Conservation (phyloP, 148 eudicot species). For the Rhododendron ferrugineum region DNA sequence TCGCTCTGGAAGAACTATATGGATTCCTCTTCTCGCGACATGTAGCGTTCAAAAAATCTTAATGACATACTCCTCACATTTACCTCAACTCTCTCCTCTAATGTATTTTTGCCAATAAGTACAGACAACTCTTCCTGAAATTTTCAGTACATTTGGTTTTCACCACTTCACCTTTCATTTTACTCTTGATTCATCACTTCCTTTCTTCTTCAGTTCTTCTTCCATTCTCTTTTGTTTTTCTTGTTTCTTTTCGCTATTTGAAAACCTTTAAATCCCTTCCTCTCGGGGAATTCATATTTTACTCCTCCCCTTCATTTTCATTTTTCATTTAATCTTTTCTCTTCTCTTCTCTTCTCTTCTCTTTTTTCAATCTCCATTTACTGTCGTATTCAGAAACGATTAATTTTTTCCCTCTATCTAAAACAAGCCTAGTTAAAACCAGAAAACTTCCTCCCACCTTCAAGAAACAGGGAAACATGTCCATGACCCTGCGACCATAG, state of each 20-base stretch:
- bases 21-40: not conserved
- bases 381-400: not conserved
- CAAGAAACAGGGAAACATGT: slow-evolving; percentile 32
- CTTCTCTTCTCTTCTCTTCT: not conserved
- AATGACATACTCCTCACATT: not conserved
- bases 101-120: not conserved
- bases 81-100: not conserved
- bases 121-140: not conserved
- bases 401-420: not conserved
- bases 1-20: slow-evolving; percentile 16
- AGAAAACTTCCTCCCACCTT: slow-evolving; percentile 33
- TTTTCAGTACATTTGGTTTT: not conserved
- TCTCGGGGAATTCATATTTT: not conserved
- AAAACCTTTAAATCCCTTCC: not conserved
- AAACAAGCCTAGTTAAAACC: not conserved
- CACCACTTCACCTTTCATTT: slow-evolving; percentile 2
- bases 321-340: slow-evolving; percentile 2
- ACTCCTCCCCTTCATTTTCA: slow-evolving; percentile 1
- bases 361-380: slow-evolving; percentile 1
- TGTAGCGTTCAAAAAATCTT: not conserved
- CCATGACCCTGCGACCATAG: slow-evolving; percentile 77
- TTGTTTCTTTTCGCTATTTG: slow-evolving; percentile 8
- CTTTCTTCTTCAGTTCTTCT: not conserved
- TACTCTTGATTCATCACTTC: slow-evolving; percentile 1
- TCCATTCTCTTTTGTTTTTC: slow-evolving; percentile 11